Base-by-base conservation (phyloP, 768 basidiomycete genomes). In the Sistotremastrum suecicum region DNA sequence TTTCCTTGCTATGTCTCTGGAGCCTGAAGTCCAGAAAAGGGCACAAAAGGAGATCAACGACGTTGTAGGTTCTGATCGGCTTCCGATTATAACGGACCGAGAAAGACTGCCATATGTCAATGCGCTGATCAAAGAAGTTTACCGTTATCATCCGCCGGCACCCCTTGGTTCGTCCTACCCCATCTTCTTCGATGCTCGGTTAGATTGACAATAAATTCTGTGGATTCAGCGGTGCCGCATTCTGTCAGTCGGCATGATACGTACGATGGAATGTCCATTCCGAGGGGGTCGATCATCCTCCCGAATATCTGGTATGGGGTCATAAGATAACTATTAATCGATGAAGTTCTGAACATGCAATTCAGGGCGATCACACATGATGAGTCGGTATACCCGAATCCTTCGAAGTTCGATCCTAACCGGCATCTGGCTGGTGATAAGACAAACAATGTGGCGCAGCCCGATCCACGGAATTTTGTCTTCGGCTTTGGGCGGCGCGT, bases 311-410 rank as follows among this genome's bases (percentile, higher is more conserved):
- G 61, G 58, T 61, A 10, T 7, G 57, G 40, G 10, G 2, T 46
- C 10, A 40, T 38, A 6, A 4, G 9, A 28, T 45, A 7, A 11
- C 38, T 1, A 20, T 20, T 20, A n/a, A n/a, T n/a, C n/a, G n/a
- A n/a, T 28, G 38, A 12, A 1, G 30, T 34, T 28, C 34, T 45
- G 3, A 31, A 2, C 12, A 30, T 7, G 12, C 12, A 32, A 31
- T 7, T n/a, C 20, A 65, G 63, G 60, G 61, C 55, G 10, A 64
- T 66, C 43, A 47, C 61, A 4, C 63, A 56, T 20, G 59, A 66
- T 48, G 54, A 54, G 11, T 46, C 47, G 11, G 46, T 50, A 12
- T 67, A 65, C 44, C 60, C 60, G 2, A 46, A 55, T 33, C 63
- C 65, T 0, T 56, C 49, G 41, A 52, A 42, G n/a, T 64, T 65